phyloP scores from a whole-genome alignment of 129 eudicot species.

The Erigeron canadensis region DNA sequence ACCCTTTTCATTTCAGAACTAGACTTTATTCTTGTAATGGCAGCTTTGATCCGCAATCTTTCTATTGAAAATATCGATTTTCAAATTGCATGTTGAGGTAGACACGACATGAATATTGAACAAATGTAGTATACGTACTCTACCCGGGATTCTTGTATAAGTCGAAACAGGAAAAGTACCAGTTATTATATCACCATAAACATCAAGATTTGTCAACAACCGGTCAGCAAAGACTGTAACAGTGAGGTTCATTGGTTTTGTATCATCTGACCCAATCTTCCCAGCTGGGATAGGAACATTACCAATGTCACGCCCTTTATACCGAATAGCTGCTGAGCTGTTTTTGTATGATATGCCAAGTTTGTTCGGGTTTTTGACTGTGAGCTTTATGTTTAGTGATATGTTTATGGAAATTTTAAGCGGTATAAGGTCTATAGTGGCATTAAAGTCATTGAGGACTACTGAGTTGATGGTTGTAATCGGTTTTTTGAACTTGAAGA shows the following conservation, averaged over 20 bases:
- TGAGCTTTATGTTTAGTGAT: constrained; percentile 40
- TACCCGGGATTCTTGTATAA: constrained; percentile 42
- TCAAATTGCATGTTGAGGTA: constrained; percentile 48
- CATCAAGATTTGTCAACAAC: constrained; percentile 38
- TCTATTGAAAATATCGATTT: constrained; percentile 29
- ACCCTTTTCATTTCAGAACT: not conserved
- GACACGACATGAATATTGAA: constrained; percentile 57
- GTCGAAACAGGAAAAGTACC: constrained; percentile 58
- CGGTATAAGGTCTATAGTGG: constrained; percentile 47
- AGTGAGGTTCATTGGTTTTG: constrained; percentile 44
- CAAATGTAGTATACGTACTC: constrained; percentile 44
- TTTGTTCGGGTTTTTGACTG: constrained; percentile 68
- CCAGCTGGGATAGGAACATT: constrained; percentile 63
- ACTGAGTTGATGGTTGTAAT: constrained; percentile 53
- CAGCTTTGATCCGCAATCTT: constrained; percentile 40
- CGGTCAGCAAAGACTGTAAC: constrained; percentile 70
- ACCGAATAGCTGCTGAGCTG: constrained; percentile 42
- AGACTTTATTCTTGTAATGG: constrained; percentile 44
- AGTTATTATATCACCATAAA: constrained; percentile 50
- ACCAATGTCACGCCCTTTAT: constrained; percentile 55
- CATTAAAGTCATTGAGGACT: constrained; percentile 33
- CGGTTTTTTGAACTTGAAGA: constrained; percentile 73
- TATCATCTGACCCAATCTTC: constrained; percentile 41
- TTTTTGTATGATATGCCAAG: constrained; percentile 49
- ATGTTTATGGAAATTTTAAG: constrained; percentile 48